phyloP scores from a whole-genome alignment of 2,329 filamentous ascomycete genomes.

The Aspergillus carbonarius region DNA sequence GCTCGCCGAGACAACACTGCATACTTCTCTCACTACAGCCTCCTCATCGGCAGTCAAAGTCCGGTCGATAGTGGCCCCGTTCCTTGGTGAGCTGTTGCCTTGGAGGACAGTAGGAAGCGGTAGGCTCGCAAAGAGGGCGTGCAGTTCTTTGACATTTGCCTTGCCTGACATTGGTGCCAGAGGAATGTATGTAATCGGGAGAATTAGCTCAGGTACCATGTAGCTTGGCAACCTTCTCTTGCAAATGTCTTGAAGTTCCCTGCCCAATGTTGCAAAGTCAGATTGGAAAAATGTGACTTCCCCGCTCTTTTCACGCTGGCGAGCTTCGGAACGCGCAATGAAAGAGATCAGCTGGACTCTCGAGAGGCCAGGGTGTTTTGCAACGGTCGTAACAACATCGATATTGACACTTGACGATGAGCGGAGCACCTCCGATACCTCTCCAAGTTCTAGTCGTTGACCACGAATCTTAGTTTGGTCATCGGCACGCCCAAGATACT shows the following conservation, averaged over 20 bases:
- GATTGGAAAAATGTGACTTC: slow-evolving; percentile 19
- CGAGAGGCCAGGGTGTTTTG: slow-evolving; percentile 27
- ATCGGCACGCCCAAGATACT: slow-evolving; percentile 73
- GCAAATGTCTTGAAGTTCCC: slow-evolving; percentile 27
- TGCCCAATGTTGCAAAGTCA: slow-evolving; percentile 19
- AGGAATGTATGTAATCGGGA: slow-evolving; percentile 28
- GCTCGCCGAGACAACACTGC: slow-evolving; percentile 21
- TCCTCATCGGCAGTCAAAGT: slow-evolving; percentile 26
- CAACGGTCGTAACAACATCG: slow-evolving; percentile 31
- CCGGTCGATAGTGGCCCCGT: slow-evolving; percentile 8
- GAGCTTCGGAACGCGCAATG: slow-evolving; percentile 18
- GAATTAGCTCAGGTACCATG: slow-evolving; percentile 30
- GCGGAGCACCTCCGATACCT: slow-evolving; percentile 55
- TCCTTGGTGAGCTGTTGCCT: slow-evolving; percentile 12
- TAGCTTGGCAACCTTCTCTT: slow-evolving; percentile 26
- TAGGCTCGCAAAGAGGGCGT: slow-evolving; percentile 27
- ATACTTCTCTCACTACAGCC: slow-evolving; percentile 25
- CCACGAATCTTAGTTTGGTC: slow-evolving; percentile 83
- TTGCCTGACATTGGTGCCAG: slow-evolving; percentile 33
- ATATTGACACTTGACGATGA: slow-evolving; percentile 19
- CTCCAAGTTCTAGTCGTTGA: slow-evolving; percentile 74
- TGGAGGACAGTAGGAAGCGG: slow-evolving; percentile 25
- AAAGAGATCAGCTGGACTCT: slow-evolving; percentile 33
- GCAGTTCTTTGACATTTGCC: slow-evolving; percentile 33
- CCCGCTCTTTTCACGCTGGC: slow-evolving; percentile 10